Evolutionary conservation across 2,329 filamentous ascomycete genomes (phyloP), one percentile per base, ranked within the genome.

Genomic region (Phoma herbarum): DNA sequence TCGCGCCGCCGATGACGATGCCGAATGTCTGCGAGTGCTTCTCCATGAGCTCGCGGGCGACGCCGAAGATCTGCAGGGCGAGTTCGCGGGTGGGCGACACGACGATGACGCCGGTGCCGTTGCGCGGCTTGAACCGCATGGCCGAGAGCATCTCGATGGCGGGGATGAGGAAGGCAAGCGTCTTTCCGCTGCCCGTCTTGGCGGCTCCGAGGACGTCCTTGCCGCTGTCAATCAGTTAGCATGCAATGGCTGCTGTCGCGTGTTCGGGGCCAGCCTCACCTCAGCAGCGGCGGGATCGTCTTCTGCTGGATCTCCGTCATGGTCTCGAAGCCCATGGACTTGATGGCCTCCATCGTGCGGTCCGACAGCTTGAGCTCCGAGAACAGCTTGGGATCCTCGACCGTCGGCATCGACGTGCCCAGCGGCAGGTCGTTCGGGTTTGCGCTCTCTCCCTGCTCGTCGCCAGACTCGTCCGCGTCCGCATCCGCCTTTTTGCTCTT

Each of bases 151-250:
- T 96, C 80, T 98, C 95, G 37, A 98, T 85, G 2, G 93, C 93
- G 18, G 95, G 95, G 57, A 98, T 93, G 61, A 99, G 83, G 80
- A 99, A 99, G 3, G 94, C 90, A 60, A 98, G 80, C 0, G 95
- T 99, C 83, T 99, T 99, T 75, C 95, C 95, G 22, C 92, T 96
- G 42, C 93, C 93, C 3, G 93, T 97, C 84, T 98, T 98, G 49
- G 95, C 95, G 29, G 94, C 94, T 70, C 95, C 95, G 43, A 99
- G 86, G 22, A 98, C 91, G 80, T 98, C 94, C 74, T 90, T 89
- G 63, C 95, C 95, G 41, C 67, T 67, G 22, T 20, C 35, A 39
- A 3, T 10, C 0, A 1, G 8, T 3, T 31, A 54, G 65, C 48
- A 39, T 39, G 59, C 10, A 11, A 4, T 3, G 4, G 18, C 41